These are phyloP conservation scores for Talaromyces thailandensis DNA, from an alignment of 495 filamentous ascomycete species.

Conservation along the genomic window DNA sequence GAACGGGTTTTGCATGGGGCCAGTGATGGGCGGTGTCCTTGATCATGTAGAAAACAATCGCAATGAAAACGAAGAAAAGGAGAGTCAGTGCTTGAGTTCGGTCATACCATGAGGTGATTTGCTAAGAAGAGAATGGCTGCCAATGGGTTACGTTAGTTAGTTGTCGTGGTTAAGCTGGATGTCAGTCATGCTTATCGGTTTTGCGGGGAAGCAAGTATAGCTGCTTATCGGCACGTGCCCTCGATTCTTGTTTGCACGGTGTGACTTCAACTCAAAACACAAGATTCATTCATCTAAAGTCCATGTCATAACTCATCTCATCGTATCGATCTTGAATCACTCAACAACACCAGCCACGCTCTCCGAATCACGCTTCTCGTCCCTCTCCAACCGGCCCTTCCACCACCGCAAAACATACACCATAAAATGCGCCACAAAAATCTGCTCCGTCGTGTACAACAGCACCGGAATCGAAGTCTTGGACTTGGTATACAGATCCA, in stretches of 20 bases:
- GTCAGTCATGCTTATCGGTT: neutral
- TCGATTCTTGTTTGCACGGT: neutral
- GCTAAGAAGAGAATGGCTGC: neutral
- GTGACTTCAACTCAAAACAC: neutral
- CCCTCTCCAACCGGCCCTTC: slow-evolving; percentile 24
- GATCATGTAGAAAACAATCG: neutral
- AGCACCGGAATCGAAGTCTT: slow-evolving; percentile 45
- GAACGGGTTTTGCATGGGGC: neutral
- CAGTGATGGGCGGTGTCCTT: neutral
- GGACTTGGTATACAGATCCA: slow-evolving; percentile 39
- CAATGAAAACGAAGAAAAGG: neutral
- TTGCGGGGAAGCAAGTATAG: slow-evolving; percentile 2
- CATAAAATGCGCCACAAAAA: slow-evolving; percentile 46
- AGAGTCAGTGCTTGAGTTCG: too few species aligned
- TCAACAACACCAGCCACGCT: neutral
- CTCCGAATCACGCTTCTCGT: slow-evolving; percentile 11
- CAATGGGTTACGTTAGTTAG: too few species aligned
- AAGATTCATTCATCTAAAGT: neutral
- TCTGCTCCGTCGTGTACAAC: slow-evolving; percentile 48
- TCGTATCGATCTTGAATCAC: neutral
- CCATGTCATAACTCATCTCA: neutral
- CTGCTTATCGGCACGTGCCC: slow-evolving; percentile 1
- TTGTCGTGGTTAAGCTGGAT: neutral
- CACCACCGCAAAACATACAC: slow-evolving; percentile 43
- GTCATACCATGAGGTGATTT: neutral